Conservation (phyloP, 1,139 yeast species). For the Groenewaldozyma sp. region DNA sequence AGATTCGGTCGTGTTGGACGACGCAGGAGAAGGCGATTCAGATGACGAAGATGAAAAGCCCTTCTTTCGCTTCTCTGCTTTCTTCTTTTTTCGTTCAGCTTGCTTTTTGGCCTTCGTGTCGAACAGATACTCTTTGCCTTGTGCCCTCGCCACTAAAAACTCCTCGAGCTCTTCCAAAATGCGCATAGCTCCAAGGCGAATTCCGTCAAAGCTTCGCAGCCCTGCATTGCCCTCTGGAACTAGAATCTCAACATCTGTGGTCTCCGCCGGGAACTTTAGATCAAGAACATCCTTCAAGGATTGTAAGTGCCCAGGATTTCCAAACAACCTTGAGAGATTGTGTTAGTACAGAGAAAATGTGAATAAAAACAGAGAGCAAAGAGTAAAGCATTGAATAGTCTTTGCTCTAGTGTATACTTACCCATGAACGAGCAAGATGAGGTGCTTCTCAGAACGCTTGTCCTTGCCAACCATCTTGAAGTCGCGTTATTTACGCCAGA, state of each 20-base stretch:
- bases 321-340: constrained; percentile 50
- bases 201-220: constrained; percentile 81
- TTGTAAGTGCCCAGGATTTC: constrained; percentile 65
- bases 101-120: neutral
- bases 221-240: constrained; percentile 64
- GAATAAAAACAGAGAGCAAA: neutral
- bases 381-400: no score
- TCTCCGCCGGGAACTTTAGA: constrained; percentile 29
- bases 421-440: constrained; percentile 79
- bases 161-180: constrained; percentile 49
- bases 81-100: constrained; percentile 1
- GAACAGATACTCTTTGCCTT: constrained; percentile 4
- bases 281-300: constrained; percentile 47
- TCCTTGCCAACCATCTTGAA: no score
- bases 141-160: constrained; percentile 7
- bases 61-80: neutral
- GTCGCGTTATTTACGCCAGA: no score
- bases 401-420: constrained; percentile 18
- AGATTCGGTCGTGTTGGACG: neutral
- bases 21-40: neutral
- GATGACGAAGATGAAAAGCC: neutral
- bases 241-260: constrained; percentile 44
- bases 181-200: constrained; percentile 59
- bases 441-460: constrained; percentile 34
- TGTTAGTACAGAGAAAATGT: neutral